Conservation (phyloP, 78 protist species). For the Diacronema lutheri region DNA sequence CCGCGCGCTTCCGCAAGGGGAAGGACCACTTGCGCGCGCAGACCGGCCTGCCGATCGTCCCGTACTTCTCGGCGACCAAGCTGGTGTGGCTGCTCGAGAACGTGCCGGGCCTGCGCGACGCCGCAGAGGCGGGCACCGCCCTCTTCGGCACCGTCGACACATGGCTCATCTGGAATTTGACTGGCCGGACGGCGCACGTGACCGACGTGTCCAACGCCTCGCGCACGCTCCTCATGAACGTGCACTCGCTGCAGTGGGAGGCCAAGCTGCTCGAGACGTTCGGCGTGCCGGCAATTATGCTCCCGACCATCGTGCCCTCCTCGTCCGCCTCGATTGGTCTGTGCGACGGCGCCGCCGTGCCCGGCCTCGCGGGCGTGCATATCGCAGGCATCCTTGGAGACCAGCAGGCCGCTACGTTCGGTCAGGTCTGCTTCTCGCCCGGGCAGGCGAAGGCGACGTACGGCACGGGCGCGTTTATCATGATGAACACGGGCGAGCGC, state of each 20-base stretch:
- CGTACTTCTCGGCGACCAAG: constrained; percentile 80
- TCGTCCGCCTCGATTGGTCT: background rate
- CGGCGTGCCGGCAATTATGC: background rate
- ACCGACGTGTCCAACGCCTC: constrained; percentile 97
- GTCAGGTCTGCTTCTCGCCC: constrained; percentile 80
- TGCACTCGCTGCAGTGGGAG: constrained; percentile 81
- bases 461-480: constrained; percentile 83
- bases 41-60: constrained; percentile 91
- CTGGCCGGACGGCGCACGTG: constrained; percentile 42
- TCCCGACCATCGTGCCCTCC: background rate
- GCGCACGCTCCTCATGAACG: constrained; percentile 93
- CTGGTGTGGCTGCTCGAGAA: constrained; percentile 87
- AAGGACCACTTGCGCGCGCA: background rate
- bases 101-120: constrained; percentile 32
- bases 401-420: constrained; percentile 96
- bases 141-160: constrained; percentile 92
- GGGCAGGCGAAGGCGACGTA: constrained; percentile 89
- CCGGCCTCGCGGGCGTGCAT: background rate
- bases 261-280: background rate
- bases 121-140: constrained; percentile 21
- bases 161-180: constrained; percentile 86
- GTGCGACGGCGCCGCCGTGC: background rate
- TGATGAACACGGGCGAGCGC: constrained; percentile 80
- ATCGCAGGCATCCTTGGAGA: constrained; percentile 81
- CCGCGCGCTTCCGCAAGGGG: background rate